Evolutionary conservation across 352 stramenopile genomes (phyloP).

Genomic region (Phytophthora rubi): DNA sequence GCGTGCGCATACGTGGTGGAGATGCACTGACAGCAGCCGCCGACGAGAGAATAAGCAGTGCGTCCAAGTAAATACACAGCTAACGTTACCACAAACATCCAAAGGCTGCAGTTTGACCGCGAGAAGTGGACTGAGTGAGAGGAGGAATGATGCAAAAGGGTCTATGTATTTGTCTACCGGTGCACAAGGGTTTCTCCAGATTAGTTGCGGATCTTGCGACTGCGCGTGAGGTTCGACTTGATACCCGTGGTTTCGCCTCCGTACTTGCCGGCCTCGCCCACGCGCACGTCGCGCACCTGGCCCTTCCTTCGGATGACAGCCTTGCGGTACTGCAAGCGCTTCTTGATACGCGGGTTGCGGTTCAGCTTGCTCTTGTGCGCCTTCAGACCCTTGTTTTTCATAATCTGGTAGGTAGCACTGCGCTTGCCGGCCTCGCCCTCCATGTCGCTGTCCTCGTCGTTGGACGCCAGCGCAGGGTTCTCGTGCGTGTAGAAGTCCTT

Average conservation of each 20-base stretch:
- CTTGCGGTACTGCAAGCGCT: constrained; percentile 97
- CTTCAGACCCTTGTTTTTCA: constrained; percentile 98
- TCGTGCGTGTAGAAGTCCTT: constrained; percentile 83
- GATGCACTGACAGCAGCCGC: not conserved
- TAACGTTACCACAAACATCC: not conserved
- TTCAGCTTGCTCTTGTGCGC: constrained; percentile 98
- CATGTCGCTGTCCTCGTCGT: constrained; percentile 69
- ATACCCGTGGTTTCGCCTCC: constrained; percentile 91
- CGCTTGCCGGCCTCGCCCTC: constrained; percentile 90
- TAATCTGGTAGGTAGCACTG: constrained; percentile 94
- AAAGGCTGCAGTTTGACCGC: too few species aligned
- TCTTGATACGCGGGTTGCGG: constrained; percentile 98
- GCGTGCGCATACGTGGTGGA: not conserved
- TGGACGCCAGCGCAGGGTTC: constrained; percentile 54
- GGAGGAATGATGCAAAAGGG: constrained; percentile 26
- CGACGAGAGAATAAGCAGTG: constrained; percentile 1
- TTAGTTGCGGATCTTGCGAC: constrained; percentile 92
- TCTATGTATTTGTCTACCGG: constrained; percentile 45
- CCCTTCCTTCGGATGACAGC: constrained; percentile 97
- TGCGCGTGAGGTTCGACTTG: constrained; percentile 89
- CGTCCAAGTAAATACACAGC: constrained; percentile 37
- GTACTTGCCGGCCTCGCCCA: constrained; percentile 87
- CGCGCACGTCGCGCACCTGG: constrained; percentile 94
- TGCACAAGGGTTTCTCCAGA: constrained; percentile 19
- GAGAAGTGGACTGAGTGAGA: not conserved